Evolutionary conservation across 2,329 filamentous ascomycete species (phyloP).

Genomic region (Pseudocercospora cruenta): DNA sequence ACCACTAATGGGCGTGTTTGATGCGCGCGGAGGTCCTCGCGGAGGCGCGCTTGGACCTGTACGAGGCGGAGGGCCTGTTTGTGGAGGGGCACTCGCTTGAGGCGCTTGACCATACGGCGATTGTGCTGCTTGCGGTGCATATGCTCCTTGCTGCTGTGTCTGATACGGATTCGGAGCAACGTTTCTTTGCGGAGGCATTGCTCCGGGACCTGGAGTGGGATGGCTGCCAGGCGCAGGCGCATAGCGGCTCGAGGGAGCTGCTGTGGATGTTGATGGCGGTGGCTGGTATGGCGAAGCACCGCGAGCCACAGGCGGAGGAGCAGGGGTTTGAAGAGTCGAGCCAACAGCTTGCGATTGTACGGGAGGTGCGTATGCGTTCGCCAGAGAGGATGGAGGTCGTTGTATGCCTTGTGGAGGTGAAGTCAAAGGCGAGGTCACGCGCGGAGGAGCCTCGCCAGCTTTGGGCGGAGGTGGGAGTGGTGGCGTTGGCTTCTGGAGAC

Average conservation of each 20-base stretch:
- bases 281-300: constrained; percentile 86
- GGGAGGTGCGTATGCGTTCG: constrained; percentile 68
- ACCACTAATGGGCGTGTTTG: constrained; percentile 37
- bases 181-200: constrained; percentile 46
- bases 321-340: constrained; percentile 50
- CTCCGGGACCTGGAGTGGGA: constrained; percentile 45
- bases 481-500: constrained; percentile 65
- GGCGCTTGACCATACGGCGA: constrained; percentile 49
- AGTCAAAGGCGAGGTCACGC: constrained; percentile 71
- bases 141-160: constrained; percentile 36
- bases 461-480: constrained; percentile 85
- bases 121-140: constrained; percentile 44
- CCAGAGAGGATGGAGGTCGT: constrained; percentile 56
- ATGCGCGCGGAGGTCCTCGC: constrained; percentile 49
- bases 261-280: constrained; percentile 63
- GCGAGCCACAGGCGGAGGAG: constrained; percentile 66
- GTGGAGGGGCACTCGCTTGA: constrained; percentile 43
- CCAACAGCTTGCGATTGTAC: constrained; percentile 47
- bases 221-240: constrained; percentile 66
- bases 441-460: constrained; percentile 66
- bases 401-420: constrained; percentile 54
- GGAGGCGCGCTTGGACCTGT: constrained; percentile 40
- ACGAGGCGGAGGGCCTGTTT: constrained; percentile 40
- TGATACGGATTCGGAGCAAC: constrained; percentile 52
- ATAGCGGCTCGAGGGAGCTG: constrained; percentile 75